A percentile compares a stretch with the other conserved stretches of the same genome.
phyloP scores from a whole-genome alignment of 192 early-diverging fungal genomes.

The Coemansia sp. region DNA sequence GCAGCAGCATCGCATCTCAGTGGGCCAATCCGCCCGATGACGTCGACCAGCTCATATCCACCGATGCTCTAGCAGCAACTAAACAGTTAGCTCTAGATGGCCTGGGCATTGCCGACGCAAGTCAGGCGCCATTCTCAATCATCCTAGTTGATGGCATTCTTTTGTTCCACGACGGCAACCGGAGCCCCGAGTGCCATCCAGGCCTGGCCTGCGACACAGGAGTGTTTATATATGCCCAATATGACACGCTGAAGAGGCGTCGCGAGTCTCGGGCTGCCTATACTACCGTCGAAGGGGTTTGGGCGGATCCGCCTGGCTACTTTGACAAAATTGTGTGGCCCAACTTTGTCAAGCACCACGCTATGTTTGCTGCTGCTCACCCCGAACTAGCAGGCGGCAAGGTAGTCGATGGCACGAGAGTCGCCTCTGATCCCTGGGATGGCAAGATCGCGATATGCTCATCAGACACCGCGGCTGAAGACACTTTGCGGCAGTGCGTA shows the following conservation, averaged over 20 bases:
- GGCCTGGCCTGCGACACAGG: conserved; percentile 24
- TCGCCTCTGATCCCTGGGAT: not conserved
- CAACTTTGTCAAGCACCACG: conserved; percentile 59
- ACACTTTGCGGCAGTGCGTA: conserved; percentile 16
- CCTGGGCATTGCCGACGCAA: conserved; percentile 8
- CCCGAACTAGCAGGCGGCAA: conserved; percentile 8
- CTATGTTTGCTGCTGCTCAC: conserved; percentile 12
- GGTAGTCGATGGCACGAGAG: not conserved
- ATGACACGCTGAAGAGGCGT: conserved; percentile 64
- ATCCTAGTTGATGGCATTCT: conserved; percentile 77
- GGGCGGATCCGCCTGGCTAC: conserved; percentile 77
- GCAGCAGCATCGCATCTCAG: conserved; percentile 37
- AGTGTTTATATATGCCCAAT: conserved; percentile 59
- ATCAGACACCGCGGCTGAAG: conserved; percentile 25
- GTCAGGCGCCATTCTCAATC: conserved; percentile 28
- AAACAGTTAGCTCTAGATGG: not conserved
- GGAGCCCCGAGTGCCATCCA: conserved; percentile 53
- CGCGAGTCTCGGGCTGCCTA: conserved; percentile 70
- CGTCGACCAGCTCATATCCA: conserved; percentile 24
- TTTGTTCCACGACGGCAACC: conserved; percentile 62
- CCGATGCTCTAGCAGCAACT: conserved; percentile 6
- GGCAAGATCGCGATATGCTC: conserved; percentile 32
- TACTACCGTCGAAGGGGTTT: conserved; percentile 76
- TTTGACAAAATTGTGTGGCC: conserved; percentile 81
- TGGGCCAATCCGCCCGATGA: conserved; percentile 54